A percentile compares a stretch with the other conserved stretches of the same genome.
phyloP scores from a whole-genome alignment of 2,329 filamentous ascomycete species.

The Diaporthe capsici region DNA sequence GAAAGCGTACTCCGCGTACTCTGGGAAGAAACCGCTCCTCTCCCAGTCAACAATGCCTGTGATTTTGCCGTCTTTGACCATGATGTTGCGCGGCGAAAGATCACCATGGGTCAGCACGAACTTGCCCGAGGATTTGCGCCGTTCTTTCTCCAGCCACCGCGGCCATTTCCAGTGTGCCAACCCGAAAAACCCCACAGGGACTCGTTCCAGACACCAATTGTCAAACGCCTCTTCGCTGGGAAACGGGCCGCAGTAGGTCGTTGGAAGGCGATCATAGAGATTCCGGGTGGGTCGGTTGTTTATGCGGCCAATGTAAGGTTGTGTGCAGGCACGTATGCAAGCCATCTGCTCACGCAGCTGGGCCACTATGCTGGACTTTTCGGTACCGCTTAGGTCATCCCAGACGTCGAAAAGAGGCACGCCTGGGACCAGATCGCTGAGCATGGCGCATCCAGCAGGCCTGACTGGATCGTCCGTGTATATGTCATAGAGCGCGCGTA shows the following conservation, averaged over 20 bases:
- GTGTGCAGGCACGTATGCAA: conserved; percentile 37
- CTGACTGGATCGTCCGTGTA: background rate
- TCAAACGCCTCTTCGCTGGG: conserved; percentile 34
- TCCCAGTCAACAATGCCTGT: conserved; percentile 42
- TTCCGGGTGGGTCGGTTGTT: conserved; percentile 12
- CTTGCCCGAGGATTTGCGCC: background rate
- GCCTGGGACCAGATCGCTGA: conserved; percentile 39
- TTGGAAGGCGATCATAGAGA: background rate
- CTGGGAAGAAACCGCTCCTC: conserved; percentile 40
- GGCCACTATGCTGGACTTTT: conserved; percentile 28
- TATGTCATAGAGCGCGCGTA: conserved; percentile 39
- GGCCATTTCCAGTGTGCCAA: conserved; percentile 18
- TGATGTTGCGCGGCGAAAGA: conserved; percentile 37
- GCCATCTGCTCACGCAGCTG: conserved; percentile 35
- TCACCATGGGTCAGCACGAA: conserved; percentile 33
- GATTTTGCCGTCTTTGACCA: conserved; percentile 20
- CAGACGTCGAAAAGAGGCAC: conserved; percentile 37
- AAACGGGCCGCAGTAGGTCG: conserved; percentile 31
- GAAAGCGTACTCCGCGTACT: conserved; percentile 41
- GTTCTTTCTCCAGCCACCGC: conserved; percentile 25
- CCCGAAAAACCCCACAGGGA: background rate
- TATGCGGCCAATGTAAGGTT: conserved; percentile 39
- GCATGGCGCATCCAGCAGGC: conserved; percentile 2
- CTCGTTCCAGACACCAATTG: conserved; percentile 35
- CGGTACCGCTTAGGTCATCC: background rate